Evolutionary conservation across 2,329 filamentous ascomycete genomes (phyloP), one percentile per base, ranked within the genome.

Genomic region (Thielaviopsis cerberus): DNA sequence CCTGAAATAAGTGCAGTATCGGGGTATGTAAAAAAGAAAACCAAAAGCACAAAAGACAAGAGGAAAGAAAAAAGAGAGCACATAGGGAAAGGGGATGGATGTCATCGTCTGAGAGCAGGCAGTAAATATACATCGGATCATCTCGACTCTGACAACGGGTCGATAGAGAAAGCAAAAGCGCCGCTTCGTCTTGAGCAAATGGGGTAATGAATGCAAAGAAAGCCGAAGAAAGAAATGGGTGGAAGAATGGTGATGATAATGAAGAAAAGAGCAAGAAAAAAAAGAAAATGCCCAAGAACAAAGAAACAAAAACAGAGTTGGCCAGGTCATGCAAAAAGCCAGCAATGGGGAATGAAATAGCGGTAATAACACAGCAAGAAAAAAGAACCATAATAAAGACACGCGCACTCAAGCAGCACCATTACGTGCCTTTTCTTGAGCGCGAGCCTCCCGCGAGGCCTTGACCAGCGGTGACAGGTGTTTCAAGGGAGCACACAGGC

Each of bases 401-500:
- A 22, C n/a, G n/a, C 25, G 10, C 17, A 27, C n/a, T 54, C 34
- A 53, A 22, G 54, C 51, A 51, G 51, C 34, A 3, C 22, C 82
- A 69, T 87, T 87, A 63, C 82, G 79, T 61, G 82, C 82, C 71
- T 87, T 88, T 71, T 97, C 91, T 66, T 91, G 85, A 25, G 86
- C 86, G 69, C 90, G 80, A 63, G 89, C 89, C 68, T 88, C 82
- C 63, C 90, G 80, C 53, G 91, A 91, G 50, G 89, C 86, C 66
- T 84, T 81, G 56, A 97, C 91, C 60, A 97, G 78, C 10, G 91
- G 90, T 25, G 91, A 85, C 57, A 97, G 76, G 61, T 89, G 88
- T 57, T 76, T 76, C 17, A 90, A 71, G 60, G 87, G 85, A 58
- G 86, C 81, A 65, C 86, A 89, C 62, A 77, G 70, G 66, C 82